Base-by-base conservation (phyloP, 306 rosid genomes). In the Glycine soja region DNA sequence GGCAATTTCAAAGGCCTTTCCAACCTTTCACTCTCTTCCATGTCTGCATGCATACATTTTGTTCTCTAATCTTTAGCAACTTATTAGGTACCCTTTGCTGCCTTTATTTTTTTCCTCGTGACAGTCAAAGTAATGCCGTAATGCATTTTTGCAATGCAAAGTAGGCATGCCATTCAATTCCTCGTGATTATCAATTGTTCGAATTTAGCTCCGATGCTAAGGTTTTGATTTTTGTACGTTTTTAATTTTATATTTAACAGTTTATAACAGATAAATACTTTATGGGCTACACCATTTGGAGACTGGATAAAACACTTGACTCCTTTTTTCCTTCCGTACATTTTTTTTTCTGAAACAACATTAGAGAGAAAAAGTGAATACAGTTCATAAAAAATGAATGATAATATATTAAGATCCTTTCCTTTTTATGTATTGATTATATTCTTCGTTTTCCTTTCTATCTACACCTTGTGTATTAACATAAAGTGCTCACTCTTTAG, bases 1-100 rank as follows among this genome's bases (percentile, higher is more conserved):
- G 74, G 78, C 36, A 66, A 73, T 16, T 77, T 50, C 75, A 78
- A 45, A 59, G 70, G 71, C 76, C 75, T 86, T 82, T 67, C 30
- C 30, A 57, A 64, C 46, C 50, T 80, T 46, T 83, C 51, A 47
- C 67, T 58, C 70, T 32, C 63, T 74, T 30, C 74, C 13, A 42
- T 16, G 53, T 40, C 36, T 50, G 59, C 32, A 72, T 69, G 38
- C 16, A 51, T 43, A 34, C 12, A 67, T 64, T 13, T 81, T 67
- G 59, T 36, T 67, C 63, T 62, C 30, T 24, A 24, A 57, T 50
- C 70, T 65, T 57, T 19, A 56, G n/a, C 43, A 57, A 58, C 76
- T 30, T 13, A 62, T 24, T 24, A 24, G 32, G 2, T 65, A 38
- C 30, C 14, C 48, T 65, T 64, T 64, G 15, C 10, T 13, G n/a